Evolutionary conservation across 2,329 filamentous ascomycete genomes (phyloP), one percentile per base, ranked within the genome.

Genomic region (Pseudogymnoascus sp.): DNA sequence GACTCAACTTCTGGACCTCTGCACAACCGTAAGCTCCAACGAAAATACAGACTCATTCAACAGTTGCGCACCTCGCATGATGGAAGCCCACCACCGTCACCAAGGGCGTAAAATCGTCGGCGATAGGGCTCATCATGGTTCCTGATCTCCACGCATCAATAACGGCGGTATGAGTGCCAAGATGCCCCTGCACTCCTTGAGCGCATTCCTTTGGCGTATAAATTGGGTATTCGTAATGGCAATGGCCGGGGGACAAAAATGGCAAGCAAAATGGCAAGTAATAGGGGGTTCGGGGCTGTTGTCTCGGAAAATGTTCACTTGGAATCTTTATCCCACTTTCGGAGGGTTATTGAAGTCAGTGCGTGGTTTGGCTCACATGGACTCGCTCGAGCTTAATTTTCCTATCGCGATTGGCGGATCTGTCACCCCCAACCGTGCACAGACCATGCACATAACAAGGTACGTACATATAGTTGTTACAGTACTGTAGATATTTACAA

Each of bases 1-100:
- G 82, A 84, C 79, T 97, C 93, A 63, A 97, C 89, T 78, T 99
- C 95, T 33, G 95, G 95, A 7, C 95, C 95, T 74, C 86, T 72
- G 62, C 50, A 63, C 37, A 53, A 38, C 56, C n/a, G 47, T 61
- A 50, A 37, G 53, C 24, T 35, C 50, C 26, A 21, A 62, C 26
- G 56, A 24, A 38, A 53, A 64, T 50, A 61, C 37, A 60, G 35
- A 62, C 40, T 47, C 26, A 33, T 19, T 56, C 50, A 61, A 62
- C 47, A 42, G 60, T 50, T 50, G 65, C 69, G 64, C 69, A 76
- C 75, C 85, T 81, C 62, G 89, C 89, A 81, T 93, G 90, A 76
- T 93, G 89, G 73, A 93, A 93, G 74, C 89, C 90, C 70, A 93
- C 89, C 64, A 93, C 88, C 67, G 87, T 86, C 59, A 93, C 88